Evolutionary conservation across 345 rosid genomes (phyloP).

Genomic region (Durio zibethinus): DNA sequence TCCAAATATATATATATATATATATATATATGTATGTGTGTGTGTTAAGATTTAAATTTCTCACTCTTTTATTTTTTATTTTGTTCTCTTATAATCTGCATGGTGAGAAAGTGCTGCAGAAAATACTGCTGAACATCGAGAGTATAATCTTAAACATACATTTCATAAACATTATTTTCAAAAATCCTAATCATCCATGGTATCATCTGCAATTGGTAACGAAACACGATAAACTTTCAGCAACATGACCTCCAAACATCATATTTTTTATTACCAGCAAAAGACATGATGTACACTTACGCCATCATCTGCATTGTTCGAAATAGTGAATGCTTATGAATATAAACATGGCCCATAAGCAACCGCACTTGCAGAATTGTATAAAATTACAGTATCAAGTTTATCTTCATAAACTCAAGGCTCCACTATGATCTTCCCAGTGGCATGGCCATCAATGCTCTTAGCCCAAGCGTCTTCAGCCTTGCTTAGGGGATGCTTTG

Average conservation of each 20-base stretch:
- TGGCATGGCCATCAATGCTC: slow-evolving; percentile 65
- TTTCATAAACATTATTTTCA: neutral
- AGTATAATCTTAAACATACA: neutral
- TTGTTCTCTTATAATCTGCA: too few species aligned
- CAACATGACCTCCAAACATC: neutral
- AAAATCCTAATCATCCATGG: too few species aligned
- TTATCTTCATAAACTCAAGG: slow-evolving; percentile 13
- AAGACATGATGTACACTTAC: neutral
- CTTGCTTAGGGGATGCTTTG: slow-evolving; percentile 41
- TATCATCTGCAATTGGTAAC: too few species aligned
- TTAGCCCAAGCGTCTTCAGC: slow-evolving; percentile 75
- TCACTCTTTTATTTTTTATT: too few species aligned
- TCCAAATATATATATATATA: too few species aligned
- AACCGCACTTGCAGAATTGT: neutral
- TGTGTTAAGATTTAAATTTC: too few species aligned
- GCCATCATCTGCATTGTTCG: neutral
- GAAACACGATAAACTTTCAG: neutral
- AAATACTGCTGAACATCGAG: too few species aligned
- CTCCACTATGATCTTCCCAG: slow-evolving; percentile 75
- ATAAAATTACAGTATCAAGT: neutral
- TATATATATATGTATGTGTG: too few species aligned
- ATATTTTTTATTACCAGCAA: neutral
- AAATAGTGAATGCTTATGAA: too few species aligned
- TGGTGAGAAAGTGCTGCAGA: too few species aligned
- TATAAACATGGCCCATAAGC: neutral